A percentile compares a stretch with the other conserved stretches of the same genome.
Conservation (phyloP, 2,329 filamentous ascomycete genomes). For the Pseudodiploospora longispora region DNA sequence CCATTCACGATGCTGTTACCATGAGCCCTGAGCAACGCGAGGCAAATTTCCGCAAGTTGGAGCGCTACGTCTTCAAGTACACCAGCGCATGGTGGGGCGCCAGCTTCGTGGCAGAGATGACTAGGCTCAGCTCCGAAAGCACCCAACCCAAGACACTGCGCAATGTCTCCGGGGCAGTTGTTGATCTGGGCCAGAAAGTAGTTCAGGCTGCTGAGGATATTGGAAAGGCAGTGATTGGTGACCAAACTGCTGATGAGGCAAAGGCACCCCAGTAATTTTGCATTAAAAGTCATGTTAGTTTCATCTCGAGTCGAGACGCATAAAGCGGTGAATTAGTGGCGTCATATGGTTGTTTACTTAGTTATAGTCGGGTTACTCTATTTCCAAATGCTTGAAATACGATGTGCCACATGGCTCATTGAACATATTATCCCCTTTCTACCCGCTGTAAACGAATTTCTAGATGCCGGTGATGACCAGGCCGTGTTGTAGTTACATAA, state of each 20-base stretch:
- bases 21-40: conserved; percentile 86
- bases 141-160: conserved; percentile 31
- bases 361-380: too few relatives aligned
- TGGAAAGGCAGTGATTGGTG: conserved; percentile 9
- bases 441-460: too few relatives aligned
- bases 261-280: not conserved
- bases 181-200: conserved; percentile 21
- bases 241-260: not conserved
- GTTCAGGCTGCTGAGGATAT: conserved; percentile 14
- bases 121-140: conserved; percentile 36
- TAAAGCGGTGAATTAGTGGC: too few relatives aligned
- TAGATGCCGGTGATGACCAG: too few relatives aligned
- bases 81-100: conserved; percentile 96
- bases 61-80: conserved; percentile 95
- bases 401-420: too few relatives aligned
- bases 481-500: too few relatives aligned
- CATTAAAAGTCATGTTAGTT: not conserved
- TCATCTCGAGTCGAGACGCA: too few relatives aligned
- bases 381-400: too few relatives aligned
- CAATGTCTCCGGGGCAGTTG: conserved; percentile 32
- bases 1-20: conserved; percentile 92
- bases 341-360: too few relatives aligned
- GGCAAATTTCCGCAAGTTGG: conserved; percentile 82
- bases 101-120: conserved; percentile 81
- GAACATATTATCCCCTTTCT: too few relatives aligned